Base-by-base conservation (phyloP, 257 asterid species). In the Scutellaria barbata region DNA sequence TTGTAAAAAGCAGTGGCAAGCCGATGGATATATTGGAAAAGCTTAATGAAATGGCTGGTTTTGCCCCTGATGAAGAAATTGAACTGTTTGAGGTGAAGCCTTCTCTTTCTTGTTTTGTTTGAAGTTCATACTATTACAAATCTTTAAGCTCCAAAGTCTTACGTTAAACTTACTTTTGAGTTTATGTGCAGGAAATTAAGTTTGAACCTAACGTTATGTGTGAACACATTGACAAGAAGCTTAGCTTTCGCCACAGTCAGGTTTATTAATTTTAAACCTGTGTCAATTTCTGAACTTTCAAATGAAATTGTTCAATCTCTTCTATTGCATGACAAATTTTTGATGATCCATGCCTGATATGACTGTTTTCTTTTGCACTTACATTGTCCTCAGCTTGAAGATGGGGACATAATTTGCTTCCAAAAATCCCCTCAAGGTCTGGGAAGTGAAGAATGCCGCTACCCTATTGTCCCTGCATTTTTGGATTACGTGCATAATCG, bases 121-220 rank as follows among this genome's bases (percentile, higher is more conserved):
- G 1, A 33, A 69, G 20, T 69, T 59, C 30, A 30, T 42, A 9
- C 33, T 40, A 43, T 45, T 76, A 54, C 56, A 46, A 35, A 58
- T 10, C 55, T 63, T 77, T 48, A 60, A 50, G 51, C 46, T 50
- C 62, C 22, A 20, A 17, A 43, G n/a, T 66, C 63, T 17, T 56
- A 33, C 11, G 16, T 62, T 33, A 33, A 74, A 61, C 55, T 67
- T 76, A 56, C 53, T 17, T 62, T 51, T 62, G 66, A 64, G 22
- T 47, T 45, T 65, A 13, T 57, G 35, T 66, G 61, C 83, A 90
- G 96, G 95, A 90, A 85, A 88, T 90, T 63, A 88, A 90, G 82
- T 86, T 81, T 57, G 95, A 90, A 51, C 96, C 96, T 30, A 80
- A 72, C 76, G 92, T 90, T 70, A 88, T 86, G 95, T 86, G 95